Evolutionary conservation across 2,329 filamentous ascomycete genomes (phyloP).

Genomic region (Westerdykella ornata): DNA sequence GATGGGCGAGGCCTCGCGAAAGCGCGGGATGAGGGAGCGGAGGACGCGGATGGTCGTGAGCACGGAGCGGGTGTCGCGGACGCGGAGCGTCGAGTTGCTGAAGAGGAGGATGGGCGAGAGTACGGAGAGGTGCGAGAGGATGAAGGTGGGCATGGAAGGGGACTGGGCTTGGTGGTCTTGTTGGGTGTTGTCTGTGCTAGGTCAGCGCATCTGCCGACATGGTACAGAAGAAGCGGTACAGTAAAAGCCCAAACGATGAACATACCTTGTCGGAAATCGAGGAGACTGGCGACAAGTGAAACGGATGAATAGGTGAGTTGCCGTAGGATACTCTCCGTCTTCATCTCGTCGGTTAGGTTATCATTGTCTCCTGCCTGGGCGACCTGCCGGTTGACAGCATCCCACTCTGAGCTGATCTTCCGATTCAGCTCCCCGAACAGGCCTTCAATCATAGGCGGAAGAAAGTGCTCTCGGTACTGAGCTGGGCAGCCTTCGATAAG

Average conservation of each 20-base stretch:
- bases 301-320: constrained; percentile 90
- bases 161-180: constrained; percentile 42
- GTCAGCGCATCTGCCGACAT: constrained; percentile 3
- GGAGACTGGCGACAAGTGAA: constrained; percentile 80
- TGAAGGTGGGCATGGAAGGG: constrained; percentile 72
- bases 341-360: constrained; percentile 87
- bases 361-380: constrained; percentile 66
- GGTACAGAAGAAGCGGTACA: background rate
- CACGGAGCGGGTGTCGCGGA: constrained; percentile 84
- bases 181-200: constrained; percentile 21
- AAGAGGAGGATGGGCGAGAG: constrained; percentile 87
- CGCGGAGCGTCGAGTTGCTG: constrained; percentile 80
- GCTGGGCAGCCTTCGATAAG: constrained; percentile 89
- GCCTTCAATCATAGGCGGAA: constrained; percentile 73
- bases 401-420: constrained; percentile 86
- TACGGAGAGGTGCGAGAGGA: constrained; percentile 68
- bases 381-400: constrained; percentile 53
- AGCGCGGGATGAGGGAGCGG: constrained; percentile 75
- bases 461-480: constrained; percentile 66
- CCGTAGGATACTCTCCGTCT: constrained; percentile 87
- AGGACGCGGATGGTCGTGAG: constrained; percentile 81
- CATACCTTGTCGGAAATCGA: constrained; percentile 57
- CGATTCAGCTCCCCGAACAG: constrained; percentile 81
- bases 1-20: constrained; percentile 53
- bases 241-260: background rate